These are phyloP conservation scores for Zostera marina DNA, from an alignment of 116 monocot species.

Conservation along the genomic window DNA sequence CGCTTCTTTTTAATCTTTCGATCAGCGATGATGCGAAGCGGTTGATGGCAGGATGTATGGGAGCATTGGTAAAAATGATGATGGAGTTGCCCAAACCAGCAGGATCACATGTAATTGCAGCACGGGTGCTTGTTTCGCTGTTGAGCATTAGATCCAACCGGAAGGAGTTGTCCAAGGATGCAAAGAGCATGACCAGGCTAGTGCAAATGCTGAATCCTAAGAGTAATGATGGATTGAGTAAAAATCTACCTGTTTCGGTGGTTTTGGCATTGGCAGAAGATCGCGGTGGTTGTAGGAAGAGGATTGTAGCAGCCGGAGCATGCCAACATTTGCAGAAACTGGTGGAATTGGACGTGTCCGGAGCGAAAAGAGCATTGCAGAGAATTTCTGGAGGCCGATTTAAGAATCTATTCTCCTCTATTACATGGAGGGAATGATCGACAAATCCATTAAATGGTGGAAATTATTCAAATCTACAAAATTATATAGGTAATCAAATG, in stretches of 20 bases:
- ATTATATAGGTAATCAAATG: not conserved
- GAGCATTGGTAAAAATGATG: slow-evolving; percentile 53
- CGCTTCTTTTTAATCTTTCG: slow-evolving; percentile 27
- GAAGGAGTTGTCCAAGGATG: slow-evolving; percentile 40
- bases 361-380: slow-evolving; percentile 66
- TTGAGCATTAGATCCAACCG: slow-evolving; percentile 32
- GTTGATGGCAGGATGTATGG: slow-evolving; percentile 41
- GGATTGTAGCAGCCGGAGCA: slow-evolving; percentile 41
- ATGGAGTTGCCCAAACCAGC: slow-evolving; percentile 40
- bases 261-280: slow-evolving; percentile 28
- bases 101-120: slow-evolving; percentile 44
- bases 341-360: slow-evolving; percentile 45
- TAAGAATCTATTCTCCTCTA: slow-evolving; percentile 38
- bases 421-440: slow-evolving; percentile 29
- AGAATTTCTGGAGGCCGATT: slow-evolving; percentile 41
- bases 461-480: not conserved
- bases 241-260: slow-evolving; percentile 38
- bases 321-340: slow-evolving; percentile 52
- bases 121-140: slow-evolving; percentile 27
- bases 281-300: slow-evolving; percentile 27
- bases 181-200: slow-evolving; percentile 57
- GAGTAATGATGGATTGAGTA: slow-evolving; percentile 28
- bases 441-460: not conserved
- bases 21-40: slow-evolving; percentile 40
- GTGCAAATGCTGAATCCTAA: slow-evolving; percentile 54